Evolutionary conservation across 495 filamentous ascomycete genomes (phyloP).

Genomic region (Geoglossum glabrum): DNA sequence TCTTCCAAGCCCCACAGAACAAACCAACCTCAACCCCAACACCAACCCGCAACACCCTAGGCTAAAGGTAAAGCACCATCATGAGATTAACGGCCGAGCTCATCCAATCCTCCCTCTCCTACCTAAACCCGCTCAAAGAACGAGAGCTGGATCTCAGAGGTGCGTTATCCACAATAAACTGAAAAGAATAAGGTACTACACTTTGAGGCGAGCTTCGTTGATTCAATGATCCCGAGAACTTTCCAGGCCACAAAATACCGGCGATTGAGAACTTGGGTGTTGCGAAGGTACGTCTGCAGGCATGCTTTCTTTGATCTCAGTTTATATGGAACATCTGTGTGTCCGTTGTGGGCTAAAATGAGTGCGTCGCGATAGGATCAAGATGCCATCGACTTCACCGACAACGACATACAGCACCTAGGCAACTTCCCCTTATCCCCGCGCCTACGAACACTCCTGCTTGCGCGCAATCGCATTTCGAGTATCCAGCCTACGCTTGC

Average conservation of each 20-base stretch:
- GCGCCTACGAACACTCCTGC: conserved; percentile 64
- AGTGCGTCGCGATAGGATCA: conserved; percentile 36
- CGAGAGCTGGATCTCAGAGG: conserved; percentile 98
- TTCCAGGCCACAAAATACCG: conserved; percentile 91
- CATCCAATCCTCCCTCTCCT: conserved; percentile 76
- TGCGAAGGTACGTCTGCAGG: conserved; percentile 61
- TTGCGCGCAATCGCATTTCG: conserved; percentile 73
- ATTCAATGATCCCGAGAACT: conserved; percentile 27
- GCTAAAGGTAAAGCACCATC: conserved; percentile 2
- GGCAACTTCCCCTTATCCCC: conserved; percentile 89
- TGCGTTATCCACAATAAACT: conserved; percentile 60
- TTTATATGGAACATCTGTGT: neutral
- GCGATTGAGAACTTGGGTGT: conserved; percentile 95
- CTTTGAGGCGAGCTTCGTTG: conserved; percentile 61
- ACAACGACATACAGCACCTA: conserved; percentile 83
- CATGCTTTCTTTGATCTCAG: neutral
- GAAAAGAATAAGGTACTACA: conserved; percentile 99
- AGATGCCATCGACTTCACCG: conserved; percentile 93
- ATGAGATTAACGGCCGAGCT: conserved; percentile 95
- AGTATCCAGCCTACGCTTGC: conserved; percentile 58
- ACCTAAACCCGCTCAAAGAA: conserved; percentile 94
- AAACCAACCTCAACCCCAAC: neutral
- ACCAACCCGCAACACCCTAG: neutral
- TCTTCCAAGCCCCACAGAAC: neutral
- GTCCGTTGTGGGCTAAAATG: neutral